phyloP scores from a whole-genome alignment of 371 early-diverging fungal species.

The Rhizomucor pusillus region DNA sequence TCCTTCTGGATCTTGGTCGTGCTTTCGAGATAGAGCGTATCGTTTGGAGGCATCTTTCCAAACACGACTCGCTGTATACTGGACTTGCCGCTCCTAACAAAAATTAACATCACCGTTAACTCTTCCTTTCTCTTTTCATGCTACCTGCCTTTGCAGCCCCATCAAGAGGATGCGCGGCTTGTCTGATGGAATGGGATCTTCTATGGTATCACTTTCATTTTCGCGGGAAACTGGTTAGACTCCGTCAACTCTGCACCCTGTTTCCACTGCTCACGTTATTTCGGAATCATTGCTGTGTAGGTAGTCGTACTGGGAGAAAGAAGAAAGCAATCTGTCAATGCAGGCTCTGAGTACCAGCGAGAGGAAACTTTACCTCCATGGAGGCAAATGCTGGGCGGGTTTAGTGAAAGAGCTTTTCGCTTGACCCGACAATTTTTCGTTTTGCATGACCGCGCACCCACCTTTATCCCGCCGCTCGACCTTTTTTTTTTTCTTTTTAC shows the following conservation, averaged over 20 bases:
- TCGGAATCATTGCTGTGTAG: slow-evolving; percentile 21
- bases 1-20: slow-evolving; percentile 81
- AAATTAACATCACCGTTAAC: not conserved
- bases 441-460: too few relatives aligned
- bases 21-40: slow-evolving; percentile 87
- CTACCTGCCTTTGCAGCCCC: slow-evolving; percentile 62
- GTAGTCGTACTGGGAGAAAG: slow-evolving; percentile 25
- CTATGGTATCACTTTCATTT: slow-evolving; percentile 32
- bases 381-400: too few relatives aligned
- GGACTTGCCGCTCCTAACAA: slow-evolving; percentile 87
- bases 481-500: too few relatives aligned
- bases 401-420: too few relatives aligned
- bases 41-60: slow-evolving; percentile 89
- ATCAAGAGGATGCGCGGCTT: slow-evolving; percentile 66
- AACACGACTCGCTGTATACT: slow-evolving; percentile 92
- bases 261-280: slow-evolving; percentile 12
- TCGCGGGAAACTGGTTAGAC: not conserved
- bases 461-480: too few relatives aligned
- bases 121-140: not conserved
- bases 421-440: too few relatives aligned
- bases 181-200: slow-evolving; percentile 33
- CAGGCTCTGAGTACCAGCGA: too few relatives aligned
- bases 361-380: too few relatives aligned
- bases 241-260: not conserved
- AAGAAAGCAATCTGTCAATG: slow-evolving; percentile 1